These are phyloP conservation scores for Aspergillus viridinutans DNA, from an alignment of 2,329 filamentous ascomycete genomes.

Conservation along the genomic window DNA sequence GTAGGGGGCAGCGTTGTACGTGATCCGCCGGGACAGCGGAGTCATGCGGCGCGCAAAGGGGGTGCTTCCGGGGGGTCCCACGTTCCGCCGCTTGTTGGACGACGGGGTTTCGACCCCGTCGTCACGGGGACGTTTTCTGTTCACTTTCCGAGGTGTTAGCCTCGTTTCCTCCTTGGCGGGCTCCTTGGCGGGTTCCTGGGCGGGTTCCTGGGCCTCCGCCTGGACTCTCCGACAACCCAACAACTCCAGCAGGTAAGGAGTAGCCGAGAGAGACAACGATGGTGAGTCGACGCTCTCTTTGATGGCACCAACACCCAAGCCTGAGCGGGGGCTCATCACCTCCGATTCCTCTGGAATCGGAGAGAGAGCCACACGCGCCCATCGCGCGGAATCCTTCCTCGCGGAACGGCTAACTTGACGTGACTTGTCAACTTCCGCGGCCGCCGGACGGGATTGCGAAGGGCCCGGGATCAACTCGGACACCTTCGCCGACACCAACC, in stretches of 20 bases:
- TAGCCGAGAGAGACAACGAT: neutral
- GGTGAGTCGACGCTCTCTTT: neutral
- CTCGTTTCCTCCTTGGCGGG: conserved; percentile 1
- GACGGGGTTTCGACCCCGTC: conserved; percentile 13
- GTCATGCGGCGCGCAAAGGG: conserved; percentile 15
- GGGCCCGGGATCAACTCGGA: conserved; percentile 5
- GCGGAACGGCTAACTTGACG: neutral
- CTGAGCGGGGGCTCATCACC: conserved; percentile 4
- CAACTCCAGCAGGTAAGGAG: neutral
- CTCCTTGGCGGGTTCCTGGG: neutral
- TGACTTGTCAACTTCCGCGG: conserved; percentile 2
- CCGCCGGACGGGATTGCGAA: conserved; percentile 5
- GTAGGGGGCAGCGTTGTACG: conserved; percentile 19
- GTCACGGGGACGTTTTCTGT: conserved; percentile 17
- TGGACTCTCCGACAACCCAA: neutral
- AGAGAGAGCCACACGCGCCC: conserved; percentile 7
- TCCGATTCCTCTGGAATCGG: conserved; percentile 13
- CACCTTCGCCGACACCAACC: conserved; percentile 12
- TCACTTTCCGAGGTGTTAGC: conserved; percentile 16
- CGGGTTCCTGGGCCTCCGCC: neutral
- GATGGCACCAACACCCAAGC: conserved; percentile 9
- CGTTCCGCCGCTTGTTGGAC: conserved; percentile 21
- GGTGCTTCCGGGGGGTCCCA: conserved; percentile 19
- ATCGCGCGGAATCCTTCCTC: conserved; percentile 1
- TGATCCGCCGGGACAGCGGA: conserved; percentile 16